Evolutionary conservation across 768 basidiomycete species (phyloP).

Genomic region (Kwoniella mangroviensis): DNA sequence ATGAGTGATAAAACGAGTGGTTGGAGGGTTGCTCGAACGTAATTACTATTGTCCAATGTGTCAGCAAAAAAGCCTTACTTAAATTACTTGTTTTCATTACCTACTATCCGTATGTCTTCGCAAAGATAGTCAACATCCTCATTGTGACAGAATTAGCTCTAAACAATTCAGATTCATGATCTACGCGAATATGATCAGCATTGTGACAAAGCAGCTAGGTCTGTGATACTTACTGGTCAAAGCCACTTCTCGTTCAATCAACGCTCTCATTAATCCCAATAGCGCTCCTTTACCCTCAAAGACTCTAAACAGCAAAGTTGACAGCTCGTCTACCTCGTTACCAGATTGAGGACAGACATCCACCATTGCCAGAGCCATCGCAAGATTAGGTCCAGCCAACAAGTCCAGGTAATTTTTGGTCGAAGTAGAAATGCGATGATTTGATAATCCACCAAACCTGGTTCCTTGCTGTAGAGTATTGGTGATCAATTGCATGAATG

Average conservation of each 20-base stretch:
- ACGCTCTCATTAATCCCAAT: constrained; percentile 73
- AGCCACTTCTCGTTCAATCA: constrained; percentile 84
- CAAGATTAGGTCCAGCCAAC: constrained; percentile 30
- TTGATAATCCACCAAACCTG: constrained; percentile 65
- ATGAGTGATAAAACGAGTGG: constrained; percentile 78
- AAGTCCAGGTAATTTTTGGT: constrained; percentile 30
- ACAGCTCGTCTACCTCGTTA: constrained; percentile 75
- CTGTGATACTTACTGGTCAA: constrained; percentile 66
- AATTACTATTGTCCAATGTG: constrained; percentile 60
- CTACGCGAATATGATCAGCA: constrained; percentile 58
- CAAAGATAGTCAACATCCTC: constrained; percentile 83
- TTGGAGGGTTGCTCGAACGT: constrained; percentile 76
- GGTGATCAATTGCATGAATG: constrained; percentile 84
- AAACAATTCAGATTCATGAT: constrained; percentile 79
- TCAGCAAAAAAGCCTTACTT: not conserved
- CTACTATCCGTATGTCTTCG: constrained; percentile 81
- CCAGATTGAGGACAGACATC: constrained; percentile 73
- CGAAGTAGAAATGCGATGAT: constrained; percentile 20
- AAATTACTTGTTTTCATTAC: not conserved
- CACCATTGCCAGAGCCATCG: constrained; percentile 73
- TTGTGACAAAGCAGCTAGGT: not conserved
- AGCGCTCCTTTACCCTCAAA: constrained; percentile 78
- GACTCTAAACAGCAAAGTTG: constrained; percentile 79
- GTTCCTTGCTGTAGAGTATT: constrained; percentile 79
- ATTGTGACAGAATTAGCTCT: constrained; percentile 85